Evolutionary conservation across 1,139 yeast genomes (phyloP), one percentile per base, ranked within the genome.

Genomic region (Saccharomyces uvarum): DNA sequence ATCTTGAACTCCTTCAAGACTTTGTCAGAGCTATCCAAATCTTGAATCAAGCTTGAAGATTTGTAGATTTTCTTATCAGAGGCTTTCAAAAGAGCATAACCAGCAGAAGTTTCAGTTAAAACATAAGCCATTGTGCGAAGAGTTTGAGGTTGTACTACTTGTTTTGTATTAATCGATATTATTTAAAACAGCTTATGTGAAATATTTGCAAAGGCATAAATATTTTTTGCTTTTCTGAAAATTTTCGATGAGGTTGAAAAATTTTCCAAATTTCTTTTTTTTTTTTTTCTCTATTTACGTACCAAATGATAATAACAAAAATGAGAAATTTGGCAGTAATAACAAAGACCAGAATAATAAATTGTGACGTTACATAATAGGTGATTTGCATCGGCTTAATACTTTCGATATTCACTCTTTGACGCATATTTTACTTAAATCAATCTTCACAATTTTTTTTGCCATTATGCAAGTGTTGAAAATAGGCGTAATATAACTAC

Each of bases 51-150:
- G 57, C 83, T 72, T 53, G 87, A 73, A 32, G 95, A 86, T 78
- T 91, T 90, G 81, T 91, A 85, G 70, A 93, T 86, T 81, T 93
- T 93, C 80, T 93, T 93, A 79, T 93, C 98, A 62, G 96, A 85
- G 57, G 98, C 97, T 78, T 93, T 93, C 70, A 93, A 82, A 71
- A 93, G 81, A 72, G 98, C 98, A 73, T 93, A 93, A 71, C 99
- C 99, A 56, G 99, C 99, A 62, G 98, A 88, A 61, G 98, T 93
- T 79, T 93, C 99, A 60, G 98, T 88, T 73, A 93, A 83, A 70
- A 93, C 93, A 81, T 82, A 90, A 65, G 98, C 89, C 97, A 90
- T 90, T 54, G 55, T 63, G 26, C 2, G 29, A 14, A 21, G 48
- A 21, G 29, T 19, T 46, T 21, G 48, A 46, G 31, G 28, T 46